Evolutionary conservation across 1,284 basidiomycete genomes (phyloP).

Genomic region (Athelia sp.): DNA sequence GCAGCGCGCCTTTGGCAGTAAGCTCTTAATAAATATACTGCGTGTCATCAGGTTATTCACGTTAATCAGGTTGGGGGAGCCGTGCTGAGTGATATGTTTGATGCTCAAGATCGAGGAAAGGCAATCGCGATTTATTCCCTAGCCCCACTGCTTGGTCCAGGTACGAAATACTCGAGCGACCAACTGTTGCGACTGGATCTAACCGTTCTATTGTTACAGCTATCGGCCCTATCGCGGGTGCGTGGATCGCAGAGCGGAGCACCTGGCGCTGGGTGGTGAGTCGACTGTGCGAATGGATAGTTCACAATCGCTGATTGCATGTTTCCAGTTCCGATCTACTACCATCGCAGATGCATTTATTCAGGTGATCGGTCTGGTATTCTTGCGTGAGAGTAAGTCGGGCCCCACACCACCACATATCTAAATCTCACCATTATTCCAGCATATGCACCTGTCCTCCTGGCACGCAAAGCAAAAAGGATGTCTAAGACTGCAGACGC

Average conservation of each 20-base stretch:
- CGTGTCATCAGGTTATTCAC: too few relatives aligned
- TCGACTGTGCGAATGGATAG: too few relatives aligned
- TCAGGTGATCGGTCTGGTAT: slow-evolving; percentile 50
- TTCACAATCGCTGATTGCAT: too few relatives aligned
- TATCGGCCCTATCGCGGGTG: slow-evolving; percentile 58
- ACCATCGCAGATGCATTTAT: slow-evolving; percentile 46
- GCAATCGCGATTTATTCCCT: slow-evolving; percentile 69
- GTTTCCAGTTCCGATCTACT: slow-evolving; percentile 49
- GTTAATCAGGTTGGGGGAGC: slow-evolving; percentile 47
- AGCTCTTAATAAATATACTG: too few relatives aligned
- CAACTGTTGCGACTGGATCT: too few relatives aligned
- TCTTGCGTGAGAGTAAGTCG: slow-evolving; percentile 56
- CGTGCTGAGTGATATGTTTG: slow-evolving; percentile 66
- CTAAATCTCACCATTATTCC: not conserved
- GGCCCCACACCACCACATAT: too few relatives aligned
- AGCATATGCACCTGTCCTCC: slow-evolving; percentile 61
- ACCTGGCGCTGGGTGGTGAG: slow-evolving; percentile 57
- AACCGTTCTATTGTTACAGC: too few relatives aligned
- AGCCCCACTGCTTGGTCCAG: slow-evolving; percentile 36
- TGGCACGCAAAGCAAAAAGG: slow-evolving; percentile 51
- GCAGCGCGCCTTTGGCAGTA: slow-evolving; percentile 50
- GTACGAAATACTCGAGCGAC: too few relatives aligned
- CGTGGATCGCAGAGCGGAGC: slow-evolving; percentile 57
- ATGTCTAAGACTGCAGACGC: slow-evolving; percentile 40
- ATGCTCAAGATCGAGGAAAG: slow-evolving; percentile 59